Conservation (phyloP, 441 rosid genomes). For the Bruguiera hainesii region DNA sequence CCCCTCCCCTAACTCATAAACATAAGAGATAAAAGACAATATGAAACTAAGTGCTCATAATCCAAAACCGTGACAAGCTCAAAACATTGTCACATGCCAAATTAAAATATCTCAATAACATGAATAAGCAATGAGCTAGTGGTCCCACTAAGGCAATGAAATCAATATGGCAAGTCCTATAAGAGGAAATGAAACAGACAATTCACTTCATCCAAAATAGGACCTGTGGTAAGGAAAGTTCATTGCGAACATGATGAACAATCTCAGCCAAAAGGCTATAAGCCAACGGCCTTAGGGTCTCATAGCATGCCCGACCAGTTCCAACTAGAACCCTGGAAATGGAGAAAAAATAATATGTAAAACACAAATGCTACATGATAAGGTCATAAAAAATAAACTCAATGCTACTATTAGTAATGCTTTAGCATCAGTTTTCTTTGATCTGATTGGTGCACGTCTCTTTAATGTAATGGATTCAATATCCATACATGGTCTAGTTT, state of each 20-base stretch:
- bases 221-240: conserved; percentile 89
- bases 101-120: neutral
- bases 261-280: conserved; percentile 98
- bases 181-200: neutral
- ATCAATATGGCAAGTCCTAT: too few species aligned
- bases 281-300: conserved; percentile 97
- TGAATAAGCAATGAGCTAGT: too few species aligned
- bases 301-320: conserved; percentile 95
- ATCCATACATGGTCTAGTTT: too few species aligned
- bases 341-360: neutral
- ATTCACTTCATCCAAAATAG: conserved; percentile 13
- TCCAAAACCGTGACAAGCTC: neutral
- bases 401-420: neutral
- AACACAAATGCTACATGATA: neutral
- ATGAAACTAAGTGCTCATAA: too few species aligned
- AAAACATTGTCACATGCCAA: neutral
- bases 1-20: too few species aligned
- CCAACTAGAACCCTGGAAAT: conserved; percentile 87
- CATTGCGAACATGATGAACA: conserved; percentile 96
- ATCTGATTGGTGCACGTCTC: too few species aligned
- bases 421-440: neutral
- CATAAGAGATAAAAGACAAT: too few species aligned
- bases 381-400: neutral
- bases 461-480: too few species aligned
- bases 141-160: too few species aligned